Evolutionary conservation across 345 rosid species (phyloP), one percentile per base, ranked within the genome.

Genomic region (Eucalyptus erythrocorys): DNA sequence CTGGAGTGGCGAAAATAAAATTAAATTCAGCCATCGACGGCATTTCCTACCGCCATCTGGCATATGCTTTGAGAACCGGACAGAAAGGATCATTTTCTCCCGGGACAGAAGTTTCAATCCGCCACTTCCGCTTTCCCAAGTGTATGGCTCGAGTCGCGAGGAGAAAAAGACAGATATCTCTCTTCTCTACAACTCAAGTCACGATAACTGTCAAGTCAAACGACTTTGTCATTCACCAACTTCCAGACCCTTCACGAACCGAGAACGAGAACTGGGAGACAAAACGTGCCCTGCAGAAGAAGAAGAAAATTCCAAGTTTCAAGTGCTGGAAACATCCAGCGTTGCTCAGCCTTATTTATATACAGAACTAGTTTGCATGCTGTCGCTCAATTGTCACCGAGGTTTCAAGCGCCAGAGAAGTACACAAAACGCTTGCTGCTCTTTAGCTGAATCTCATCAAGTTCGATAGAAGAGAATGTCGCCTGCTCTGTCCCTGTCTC

Each of bases 401-500:
- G 45, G 81, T 71, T 71, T 71, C 81, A 21, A 71, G 81, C 42
- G 45, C 14, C 45, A 40, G 42, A 71, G 43, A 71, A 37, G 81
- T 34, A 34, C 26, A 71, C 26, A n/a, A 14, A 85, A 19, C 32
- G 50, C 86, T 49, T 47, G 87, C 55, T 85, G 87, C 55, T 34
- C 59, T 85, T 85, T 15, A 87, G 68, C 45, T 86, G 68, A 57
- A 11, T 51, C 57, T 51, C 57, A 45, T 43, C 57, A n/a, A 16
- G 53, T 26, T 43, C 37, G 37, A 43, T 13, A 48, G 42, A 87
- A 14, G 48, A 50, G 40, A 48, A 94, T 93, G 96, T 89, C 95
- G n/a, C 88, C 91, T 51, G 91, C 94, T 68, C 88, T 95, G 10
- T 91, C 95, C 89, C 87, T 92, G 42, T 86, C 91, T 10, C 86